Conservation (phyloP, 352 stramenopile species). For the Phytophthora sp. region DNA sequence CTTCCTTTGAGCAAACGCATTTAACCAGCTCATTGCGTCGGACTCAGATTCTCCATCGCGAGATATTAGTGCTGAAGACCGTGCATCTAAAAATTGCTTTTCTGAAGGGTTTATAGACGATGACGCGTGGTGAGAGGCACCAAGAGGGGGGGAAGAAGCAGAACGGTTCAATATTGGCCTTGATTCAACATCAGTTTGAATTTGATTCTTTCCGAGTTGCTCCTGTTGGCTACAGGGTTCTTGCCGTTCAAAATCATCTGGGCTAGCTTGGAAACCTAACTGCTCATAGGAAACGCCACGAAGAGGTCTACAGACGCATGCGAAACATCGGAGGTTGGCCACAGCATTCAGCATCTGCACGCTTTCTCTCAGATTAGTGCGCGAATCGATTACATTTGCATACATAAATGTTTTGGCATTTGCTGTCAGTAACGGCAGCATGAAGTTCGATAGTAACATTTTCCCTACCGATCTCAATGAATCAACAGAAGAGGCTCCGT, state of each 20-base stretch:
- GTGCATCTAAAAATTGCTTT: slow-evolving; percentile 3
- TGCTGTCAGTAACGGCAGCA: slow-evolving; percentile 59
- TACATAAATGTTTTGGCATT: slow-evolving; percentile 75
- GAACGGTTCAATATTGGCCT: slow-evolving; percentile 35
- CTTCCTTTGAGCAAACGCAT: slow-evolving; percentile 69
- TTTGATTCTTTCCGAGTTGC: not conserved
- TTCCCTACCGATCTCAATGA: slow-evolving; percentile 2
- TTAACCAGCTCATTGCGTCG: slow-evolving; percentile 68
- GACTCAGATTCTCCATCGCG: slow-evolving; percentile 9
- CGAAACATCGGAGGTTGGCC: slow-evolving; percentile 60
- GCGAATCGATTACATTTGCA: slow-evolving; percentile 73
- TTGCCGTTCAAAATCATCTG: slow-evolving; percentile 17
- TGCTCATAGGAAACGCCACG: slow-evolving; percentile 52
- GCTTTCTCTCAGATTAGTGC: slow-evolving; percentile 63
- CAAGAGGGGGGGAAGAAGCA: slow-evolving; percentile 4
- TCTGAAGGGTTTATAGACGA: not conserved
- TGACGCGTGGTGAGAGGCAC: not conserved
- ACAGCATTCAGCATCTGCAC: slow-evolving; percentile 71
- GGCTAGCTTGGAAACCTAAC: slow-evolving; percentile 49
- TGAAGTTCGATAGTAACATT: slow-evolving; percentile 66
- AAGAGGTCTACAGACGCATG: slow-evolving; percentile 62
- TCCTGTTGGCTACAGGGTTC: slow-evolving; percentile 2
- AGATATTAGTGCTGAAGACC: not conserved
- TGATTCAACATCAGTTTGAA: slow-evolving; percentile 32
- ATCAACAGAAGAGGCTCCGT: not conserved